phyloP scores from a whole-genome alignment of 1,139 yeast species.

The Sugiyamaella japonica region DNA sequence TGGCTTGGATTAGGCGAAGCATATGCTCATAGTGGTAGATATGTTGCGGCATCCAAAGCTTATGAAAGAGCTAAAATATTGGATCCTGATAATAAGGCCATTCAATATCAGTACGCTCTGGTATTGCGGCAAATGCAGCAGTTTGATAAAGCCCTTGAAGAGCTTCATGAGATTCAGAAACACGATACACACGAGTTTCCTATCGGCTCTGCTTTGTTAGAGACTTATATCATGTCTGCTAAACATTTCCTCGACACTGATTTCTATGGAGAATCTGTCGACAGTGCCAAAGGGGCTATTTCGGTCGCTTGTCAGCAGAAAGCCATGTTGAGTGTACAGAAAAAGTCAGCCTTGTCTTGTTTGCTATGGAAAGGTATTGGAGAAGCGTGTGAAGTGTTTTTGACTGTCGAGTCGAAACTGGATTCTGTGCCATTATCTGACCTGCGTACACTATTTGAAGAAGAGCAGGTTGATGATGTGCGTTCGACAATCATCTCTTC shows the following conservation, averaged over 20 bases:
- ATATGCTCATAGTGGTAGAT: slow-evolving; percentile 77
- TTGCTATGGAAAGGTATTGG: slow-evolving; percentile 55
- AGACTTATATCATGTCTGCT: slow-evolving; percentile 58
- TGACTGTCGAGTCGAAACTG: slow-evolving; percentile 47
- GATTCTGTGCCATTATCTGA: slow-evolving; percentile 44
- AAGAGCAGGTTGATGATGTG: slow-evolving; percentile 23
- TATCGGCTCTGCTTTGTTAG: slow-evolving; percentile 48
- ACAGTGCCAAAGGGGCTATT: slow-evolving; percentile 43
- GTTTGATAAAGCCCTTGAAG: slow-evolving; percentile 48
- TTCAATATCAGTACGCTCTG: slow-evolving; percentile 65
- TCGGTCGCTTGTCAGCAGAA: slow-evolving; percentile 41
- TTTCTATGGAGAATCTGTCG: slow-evolving; percentile 63
- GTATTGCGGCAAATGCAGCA: slow-evolving; percentile 56
- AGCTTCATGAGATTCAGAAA: slow-evolving; percentile 38
- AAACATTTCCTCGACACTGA: slow-evolving; percentile 57
- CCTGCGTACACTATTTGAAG: slow-evolving; percentile 16
- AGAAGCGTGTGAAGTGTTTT: slow-evolving; percentile 50
- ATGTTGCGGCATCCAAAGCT: slow-evolving; percentile 84
- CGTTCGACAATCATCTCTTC: slow-evolving; percentile 17
- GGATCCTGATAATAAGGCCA: slow-evolving; percentile 57
- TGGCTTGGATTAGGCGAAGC: slow-evolving; percentile 98
- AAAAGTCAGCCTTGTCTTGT: slow-evolving; percentile 9
- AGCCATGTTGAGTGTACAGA: slow-evolving; percentile 14
- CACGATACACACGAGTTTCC: background rate
- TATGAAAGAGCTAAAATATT: slow-evolving; percentile 63